A percentile compares a stretch with the other conserved stretches of the same genome.
These are phyloP conservation scores for Chalaropsis thielavioides DNA, from an alignment of 2,329 filamentous ascomycete genomes.

Conservation along the genomic window DNA sequence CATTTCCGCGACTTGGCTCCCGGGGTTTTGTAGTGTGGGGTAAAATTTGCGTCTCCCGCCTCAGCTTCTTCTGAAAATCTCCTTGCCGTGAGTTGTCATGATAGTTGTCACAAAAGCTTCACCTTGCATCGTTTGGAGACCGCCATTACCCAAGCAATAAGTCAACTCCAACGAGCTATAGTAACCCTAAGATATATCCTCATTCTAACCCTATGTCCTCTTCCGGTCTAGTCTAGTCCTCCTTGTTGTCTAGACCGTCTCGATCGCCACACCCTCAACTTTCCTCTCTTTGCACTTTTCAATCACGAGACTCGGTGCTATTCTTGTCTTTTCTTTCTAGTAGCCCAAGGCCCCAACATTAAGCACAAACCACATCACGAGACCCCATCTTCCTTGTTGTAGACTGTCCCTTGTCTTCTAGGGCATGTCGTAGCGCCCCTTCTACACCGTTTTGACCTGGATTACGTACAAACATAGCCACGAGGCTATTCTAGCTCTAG, in stretches of 20 bases:
- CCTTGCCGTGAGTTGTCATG: neutral
- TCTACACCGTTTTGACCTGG: neutral
- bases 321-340: neutral
- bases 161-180: no score
- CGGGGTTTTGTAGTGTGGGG: neutral
- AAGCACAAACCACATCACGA: neutral
- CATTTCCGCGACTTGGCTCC: neutral
- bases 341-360: neutral
- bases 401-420: neutral
- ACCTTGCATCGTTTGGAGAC: no score
- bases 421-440: neutral
- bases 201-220: neutral
- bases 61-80: neutral
- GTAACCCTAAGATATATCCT: no score
- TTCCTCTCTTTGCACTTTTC: neutral
- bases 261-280: neutral
- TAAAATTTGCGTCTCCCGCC: neutral
- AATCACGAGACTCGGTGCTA: neutral
- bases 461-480: conserved; percentile 2
- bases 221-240: neutral
- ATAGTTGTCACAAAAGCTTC: neutral
- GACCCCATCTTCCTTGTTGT: neutral
- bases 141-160: neutral
- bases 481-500: neutral
- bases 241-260: neutral